These are phyloP conservation scores for Rhodotorula mucilaginosa DNA, from an alignment of 1,284 basidiomycete species.

Conservation along the genomic window DNA sequence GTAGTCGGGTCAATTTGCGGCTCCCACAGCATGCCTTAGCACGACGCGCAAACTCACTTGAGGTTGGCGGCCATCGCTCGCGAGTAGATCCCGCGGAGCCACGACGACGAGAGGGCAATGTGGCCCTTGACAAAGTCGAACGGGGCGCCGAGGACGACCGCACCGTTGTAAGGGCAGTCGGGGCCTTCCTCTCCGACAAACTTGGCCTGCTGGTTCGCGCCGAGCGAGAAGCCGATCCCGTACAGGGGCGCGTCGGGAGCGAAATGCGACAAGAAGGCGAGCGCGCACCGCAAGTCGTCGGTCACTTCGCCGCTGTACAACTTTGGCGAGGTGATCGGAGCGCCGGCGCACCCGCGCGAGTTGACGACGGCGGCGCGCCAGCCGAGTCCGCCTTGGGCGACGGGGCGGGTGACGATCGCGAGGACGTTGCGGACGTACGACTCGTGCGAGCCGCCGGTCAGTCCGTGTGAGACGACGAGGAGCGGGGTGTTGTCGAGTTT, in stretches of 20 bases:
- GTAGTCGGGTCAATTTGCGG: neutral
- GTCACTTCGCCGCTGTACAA: constrained; percentile 40
- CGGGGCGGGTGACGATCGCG: constrained; percentile 62
- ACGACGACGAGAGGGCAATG: constrained; percentile 37
- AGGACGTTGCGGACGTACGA: constrained; percentile 80
- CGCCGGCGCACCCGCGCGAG: constrained; percentile 71
- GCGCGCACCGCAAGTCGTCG: constrained; percentile 63
- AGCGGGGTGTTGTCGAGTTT: constrained; percentile 69
- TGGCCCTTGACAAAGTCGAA: constrained; percentile 65
- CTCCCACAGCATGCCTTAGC: no score
- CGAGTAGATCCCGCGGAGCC: constrained; percentile 39
- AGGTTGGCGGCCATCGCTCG: constrained; percentile 44
- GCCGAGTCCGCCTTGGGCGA: constrained; percentile 72
- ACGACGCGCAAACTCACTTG: constrained; percentile 12
- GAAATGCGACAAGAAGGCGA: constrained; percentile 69
- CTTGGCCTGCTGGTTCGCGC: constrained; percentile 85
- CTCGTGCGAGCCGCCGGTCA: constrained; percentile 63
- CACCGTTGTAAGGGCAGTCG: constrained; percentile 70
- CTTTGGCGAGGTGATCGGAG: constrained; percentile 33
- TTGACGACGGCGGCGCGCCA: constrained; percentile 85
- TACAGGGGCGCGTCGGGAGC: constrained; percentile 80
- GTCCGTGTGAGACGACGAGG: constrained; percentile 69
- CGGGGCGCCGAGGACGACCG: constrained; percentile 74
- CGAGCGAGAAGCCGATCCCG: constrained; percentile 89
- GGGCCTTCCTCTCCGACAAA: constrained; percentile 79